Evolutionary conservation across 108 stramenopile species (phyloP).

Genomic region (Stephanodiscus triporus): DNA sequence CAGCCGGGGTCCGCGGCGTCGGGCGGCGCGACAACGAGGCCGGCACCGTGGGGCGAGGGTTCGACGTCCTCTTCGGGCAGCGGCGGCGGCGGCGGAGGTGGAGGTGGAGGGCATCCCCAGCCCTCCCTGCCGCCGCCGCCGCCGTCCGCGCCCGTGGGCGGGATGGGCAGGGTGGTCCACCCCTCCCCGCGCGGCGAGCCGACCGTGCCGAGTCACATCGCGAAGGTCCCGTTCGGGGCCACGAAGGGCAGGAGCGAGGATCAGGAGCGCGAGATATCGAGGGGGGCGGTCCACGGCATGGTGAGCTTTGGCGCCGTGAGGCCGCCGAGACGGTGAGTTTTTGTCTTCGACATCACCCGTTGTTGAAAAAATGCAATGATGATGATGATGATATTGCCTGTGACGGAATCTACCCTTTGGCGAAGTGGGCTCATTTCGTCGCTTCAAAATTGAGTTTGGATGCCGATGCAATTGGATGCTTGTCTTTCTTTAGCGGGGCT

Average conservation of each 20-base stretch:
- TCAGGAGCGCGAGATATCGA: constrained; percentile 71
- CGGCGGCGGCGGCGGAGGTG: neutral
- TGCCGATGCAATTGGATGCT: too few relatives aligned
- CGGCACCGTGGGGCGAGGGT: too few relatives aligned
- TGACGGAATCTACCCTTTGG: too few relatives aligned
- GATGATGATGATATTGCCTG: neutral
- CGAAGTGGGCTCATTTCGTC: too few relatives aligned
- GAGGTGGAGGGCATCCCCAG: constrained; percentile 17
- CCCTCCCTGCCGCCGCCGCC: constrained; percentile 15
- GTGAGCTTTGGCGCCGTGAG: constrained; percentile 79
- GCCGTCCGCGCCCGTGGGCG: neutral
- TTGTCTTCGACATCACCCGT: neutral
- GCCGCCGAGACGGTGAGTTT: constrained; percentile 69
- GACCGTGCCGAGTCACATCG: constrained; percentile 35
- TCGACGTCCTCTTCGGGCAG: neutral
- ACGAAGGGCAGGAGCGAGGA: constrained; percentile 72
- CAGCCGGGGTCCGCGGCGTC: too few relatives aligned
- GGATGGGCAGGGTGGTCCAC: constrained; percentile 11
- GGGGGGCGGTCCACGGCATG: constrained; percentile 68
- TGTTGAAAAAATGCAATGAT: neutral
- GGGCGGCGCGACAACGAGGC: too few relatives aligned
- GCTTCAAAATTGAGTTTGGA: too few relatives aligned
- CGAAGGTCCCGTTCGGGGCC: constrained; percentile 80
- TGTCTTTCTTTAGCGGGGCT: too few relatives aligned
- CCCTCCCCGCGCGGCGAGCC: constrained; percentile 14